Base-by-base conservation (phyloP, 2,329 filamentous ascomycete species). In the Trichoderma pleuroti region DNA sequence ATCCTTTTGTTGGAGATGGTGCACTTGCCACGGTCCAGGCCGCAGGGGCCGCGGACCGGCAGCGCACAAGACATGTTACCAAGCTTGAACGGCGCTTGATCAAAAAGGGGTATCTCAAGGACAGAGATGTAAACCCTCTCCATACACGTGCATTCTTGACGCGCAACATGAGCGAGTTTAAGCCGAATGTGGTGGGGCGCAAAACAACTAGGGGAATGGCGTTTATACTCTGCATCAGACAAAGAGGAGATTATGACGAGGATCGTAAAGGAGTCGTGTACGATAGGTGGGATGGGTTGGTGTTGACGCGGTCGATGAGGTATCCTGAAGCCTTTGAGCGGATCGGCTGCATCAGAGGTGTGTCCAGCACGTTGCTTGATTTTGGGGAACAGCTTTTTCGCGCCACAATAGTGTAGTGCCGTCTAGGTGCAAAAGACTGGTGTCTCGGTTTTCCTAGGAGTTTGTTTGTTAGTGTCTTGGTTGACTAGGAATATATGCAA, bases 331-430 rank as follows among this genome's bases (percentile, higher is more conserved):
- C 46, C 6, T 46, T 30, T 34, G 62, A 70, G 34, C 28, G 68
- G 7, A 70, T 70, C 14, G 68, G 68, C n/a, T 66, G 52, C 28
- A 68, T 70, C 4, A 46, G 28, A 21, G 32, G 68, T 30, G 4
- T 68, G 21, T 56, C 65, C 5, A 21, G 16, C 2, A n/a, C 56
- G 30, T 12, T 59, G 30, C 18, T 59, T 30, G 30, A 59, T 30
- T 8, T 30, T 0, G 8, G 9, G 5, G 14, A 16, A 5, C 16
- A 1, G 11, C 16, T 30, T 63, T 9, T 18, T 11, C 4, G 1
- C 28, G 18, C 21, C 9, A 54, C 12, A 39, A 56, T 52, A 24
- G 46, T 52, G 5, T 52, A 52, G 46, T 3, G 14, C 11, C 2
- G 21, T 24, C 11, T 14, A 60, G 18, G 26, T 67, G 26, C 46